Conservation (phyloP, 441 rosid species). For the Bocquillonia castaneifolia region DNA sequence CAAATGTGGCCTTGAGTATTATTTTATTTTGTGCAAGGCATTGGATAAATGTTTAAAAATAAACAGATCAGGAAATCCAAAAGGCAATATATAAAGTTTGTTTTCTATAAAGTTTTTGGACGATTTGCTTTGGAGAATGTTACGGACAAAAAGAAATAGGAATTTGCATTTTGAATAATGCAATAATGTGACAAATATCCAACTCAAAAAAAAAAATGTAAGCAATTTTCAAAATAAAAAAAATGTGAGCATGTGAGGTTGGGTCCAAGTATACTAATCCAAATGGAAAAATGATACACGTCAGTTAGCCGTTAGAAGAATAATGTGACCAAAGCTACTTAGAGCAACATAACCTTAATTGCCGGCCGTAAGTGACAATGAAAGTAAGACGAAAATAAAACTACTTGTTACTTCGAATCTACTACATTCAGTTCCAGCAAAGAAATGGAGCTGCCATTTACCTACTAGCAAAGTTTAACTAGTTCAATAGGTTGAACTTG, state of each 20-base stretch:
- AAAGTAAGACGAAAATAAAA: no score
- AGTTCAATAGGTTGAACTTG: no score
- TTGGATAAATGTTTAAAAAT: not conserved
- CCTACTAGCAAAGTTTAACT: no score
- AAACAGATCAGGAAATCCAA: not conserved
- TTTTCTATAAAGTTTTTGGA: no score
- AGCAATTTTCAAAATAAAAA: no score
- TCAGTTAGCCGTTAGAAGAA: constrained; percentile 31
- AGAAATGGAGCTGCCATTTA: no score
- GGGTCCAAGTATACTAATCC: constrained; percentile 15
- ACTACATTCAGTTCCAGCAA: no score
- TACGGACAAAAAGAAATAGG: not conserved
- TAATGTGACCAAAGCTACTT: no score
- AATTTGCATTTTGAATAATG: not conserved
- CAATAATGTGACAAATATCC: constrained; percentile 7
- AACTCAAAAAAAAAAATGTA: no score
- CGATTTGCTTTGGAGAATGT: not conserved
- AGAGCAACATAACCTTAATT: no score
- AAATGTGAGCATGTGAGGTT: constrained; percentile 20
- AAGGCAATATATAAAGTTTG: not conserved
- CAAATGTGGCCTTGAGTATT: not conserved
- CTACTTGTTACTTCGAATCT: no score
- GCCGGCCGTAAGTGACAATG: no score
- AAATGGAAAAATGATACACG: constrained; percentile 7
- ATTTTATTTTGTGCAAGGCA: not conserved